Conservation (phyloP, 495 filamentous ascomycete genomes). For the Parmelia sp. region DNA sequence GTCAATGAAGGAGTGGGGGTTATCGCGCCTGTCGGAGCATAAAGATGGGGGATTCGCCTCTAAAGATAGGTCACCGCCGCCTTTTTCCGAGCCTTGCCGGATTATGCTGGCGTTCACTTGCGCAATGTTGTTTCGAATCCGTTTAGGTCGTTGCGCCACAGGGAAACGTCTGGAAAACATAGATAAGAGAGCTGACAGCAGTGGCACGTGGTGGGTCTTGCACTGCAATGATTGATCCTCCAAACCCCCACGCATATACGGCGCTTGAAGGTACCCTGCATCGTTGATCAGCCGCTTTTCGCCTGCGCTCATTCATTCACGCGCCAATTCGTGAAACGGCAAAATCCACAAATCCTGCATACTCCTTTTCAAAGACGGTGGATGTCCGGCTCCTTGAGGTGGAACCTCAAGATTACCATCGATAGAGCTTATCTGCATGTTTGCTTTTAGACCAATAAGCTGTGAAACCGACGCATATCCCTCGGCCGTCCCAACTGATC, state of each 20-base stretch:
- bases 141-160: neutral
- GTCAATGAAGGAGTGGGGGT: neutral
- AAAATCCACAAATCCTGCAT: neutral
- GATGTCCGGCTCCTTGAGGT: neutral
- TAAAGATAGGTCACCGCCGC: neutral
- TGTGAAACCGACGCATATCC: neutral
- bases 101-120: neutral
- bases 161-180: neutral
- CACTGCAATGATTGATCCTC: neutral
- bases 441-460: neutral
- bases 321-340: slow-evolving; percentile 11
- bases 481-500: slow-evolving; percentile 2
- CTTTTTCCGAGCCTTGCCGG: neutral
- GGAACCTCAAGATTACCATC: neutral
- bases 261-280: slow-evolving; percentile 8
- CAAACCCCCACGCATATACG: slow-evolving; percentile 11
- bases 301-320: slow-evolving; percentile 4
- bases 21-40: slow-evolving; percentile 8
- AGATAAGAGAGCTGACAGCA: slow-evolving; percentile 3
- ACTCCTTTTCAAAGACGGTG: neutral
- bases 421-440: slow-evolving; percentile 9
- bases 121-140: neutral
- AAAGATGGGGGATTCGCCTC: neutral
- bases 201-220: neutral
- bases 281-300: slow-evolving; percentile 13